These are phyloP conservation scores for Arthrinium puccinioides DNA, from an alignment of 2,329 filamentous ascomycete species.

Conservation along the genomic window DNA sequence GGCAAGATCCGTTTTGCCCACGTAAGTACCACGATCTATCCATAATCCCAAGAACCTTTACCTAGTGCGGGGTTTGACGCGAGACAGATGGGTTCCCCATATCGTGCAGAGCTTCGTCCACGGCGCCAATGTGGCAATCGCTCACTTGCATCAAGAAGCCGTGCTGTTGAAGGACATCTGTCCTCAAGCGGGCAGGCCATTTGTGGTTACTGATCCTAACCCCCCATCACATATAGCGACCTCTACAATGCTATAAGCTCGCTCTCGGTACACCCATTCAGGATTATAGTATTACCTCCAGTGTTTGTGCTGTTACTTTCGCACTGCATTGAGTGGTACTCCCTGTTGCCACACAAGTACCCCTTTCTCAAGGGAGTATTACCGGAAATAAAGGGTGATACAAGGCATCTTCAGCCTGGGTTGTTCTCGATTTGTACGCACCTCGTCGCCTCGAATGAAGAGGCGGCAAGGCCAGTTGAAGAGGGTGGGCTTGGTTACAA, in stretches of 20 bases:
- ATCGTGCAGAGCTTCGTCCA: conserved; percentile 33
- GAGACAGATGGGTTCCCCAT: conserved; percentile 31
- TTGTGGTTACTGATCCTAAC: conserved; percentile 34
- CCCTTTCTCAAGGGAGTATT: conserved; percentile 20
- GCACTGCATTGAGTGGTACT: conserved; percentile 29
- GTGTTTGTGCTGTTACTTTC: conserved; percentile 27
- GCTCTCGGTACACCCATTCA: conserved; percentile 28
- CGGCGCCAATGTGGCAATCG: conserved; percentile 32
- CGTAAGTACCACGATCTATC: conserved; percentile 28
- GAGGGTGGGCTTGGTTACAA: conserved; percentile 31
- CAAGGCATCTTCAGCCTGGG: conserved; percentile 29
- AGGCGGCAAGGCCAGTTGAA: conserved; percentile 19
- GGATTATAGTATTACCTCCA: conserved; percentile 21
- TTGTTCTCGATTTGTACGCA: conserved; percentile 34
- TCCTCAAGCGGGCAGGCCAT: conserved; percentile 28
- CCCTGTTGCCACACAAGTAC: conserved; percentile 19
- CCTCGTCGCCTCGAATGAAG: conserved; percentile 26
- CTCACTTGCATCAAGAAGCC: conserved; percentile 33
- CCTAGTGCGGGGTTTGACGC: too few species aligned
- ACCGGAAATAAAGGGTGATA: conserved; percentile 24
- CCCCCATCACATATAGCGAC: conserved; percentile 30
- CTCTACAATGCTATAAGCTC: conserved; percentile 26
- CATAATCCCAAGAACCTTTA: too few species aligned
- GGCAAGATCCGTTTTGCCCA: conserved; percentile 26
- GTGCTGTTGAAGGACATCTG: conserved; percentile 16